Evolutionary conservation across 805 yeast species (phyloP).

Genomic region (Blastobotrys attinorum): DNA sequence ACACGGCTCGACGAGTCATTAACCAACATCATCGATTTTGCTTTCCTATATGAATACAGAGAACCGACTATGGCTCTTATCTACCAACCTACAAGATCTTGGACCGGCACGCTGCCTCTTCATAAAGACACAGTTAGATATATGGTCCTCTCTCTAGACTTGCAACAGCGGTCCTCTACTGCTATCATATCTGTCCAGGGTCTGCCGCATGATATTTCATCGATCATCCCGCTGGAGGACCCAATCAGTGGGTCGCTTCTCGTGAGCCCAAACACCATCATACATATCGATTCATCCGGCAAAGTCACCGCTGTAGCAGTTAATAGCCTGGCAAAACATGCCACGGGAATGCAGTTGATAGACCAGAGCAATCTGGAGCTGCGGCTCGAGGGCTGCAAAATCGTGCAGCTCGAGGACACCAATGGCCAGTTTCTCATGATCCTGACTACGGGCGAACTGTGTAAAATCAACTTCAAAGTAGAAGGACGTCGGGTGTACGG

Average conservation of each 20-base stretch:
- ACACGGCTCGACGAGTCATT: conserved; percentile 49
- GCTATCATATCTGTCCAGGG: conserved; percentile 55
- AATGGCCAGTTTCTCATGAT: conserved; percentile 33
- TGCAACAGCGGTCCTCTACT: conserved; percentile 49
- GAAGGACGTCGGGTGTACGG: conserved; percentile 34
- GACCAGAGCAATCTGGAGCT: conserved; percentile 48
- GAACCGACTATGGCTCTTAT: conserved; percentile 77
- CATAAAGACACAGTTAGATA: conserved; percentile 56
- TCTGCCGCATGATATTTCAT: conserved; percentile 68
- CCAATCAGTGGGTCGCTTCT: conserved; percentile 65
- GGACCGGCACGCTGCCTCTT: conserved; percentile 69
- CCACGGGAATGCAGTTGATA: conserved; percentile 34
- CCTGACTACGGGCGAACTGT: conserved; percentile 38
- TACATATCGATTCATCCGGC: conserved; percentile 77
- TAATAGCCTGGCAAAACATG: conserved; percentile 42
- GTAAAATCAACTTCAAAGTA: conserved; percentile 29
- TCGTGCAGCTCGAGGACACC: conserved; percentile 29
- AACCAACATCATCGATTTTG: conserved; percentile 58
- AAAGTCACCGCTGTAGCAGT: conserved; percentile 54
- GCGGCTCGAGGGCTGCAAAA: conserved; percentile 45
- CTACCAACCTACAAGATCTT: conserved; percentile 49
- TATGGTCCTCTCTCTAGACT: conserved; percentile 61
- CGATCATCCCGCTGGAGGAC: conserved; percentile 51
- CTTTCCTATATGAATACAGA: conserved; percentile 63
- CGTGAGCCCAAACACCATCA: conserved; percentile 67